These are phyloP conservation scores for Vigna reflexopilosa DNA, from an alignment of 306 rosid genomes.

Conservation along the genomic window DNA sequence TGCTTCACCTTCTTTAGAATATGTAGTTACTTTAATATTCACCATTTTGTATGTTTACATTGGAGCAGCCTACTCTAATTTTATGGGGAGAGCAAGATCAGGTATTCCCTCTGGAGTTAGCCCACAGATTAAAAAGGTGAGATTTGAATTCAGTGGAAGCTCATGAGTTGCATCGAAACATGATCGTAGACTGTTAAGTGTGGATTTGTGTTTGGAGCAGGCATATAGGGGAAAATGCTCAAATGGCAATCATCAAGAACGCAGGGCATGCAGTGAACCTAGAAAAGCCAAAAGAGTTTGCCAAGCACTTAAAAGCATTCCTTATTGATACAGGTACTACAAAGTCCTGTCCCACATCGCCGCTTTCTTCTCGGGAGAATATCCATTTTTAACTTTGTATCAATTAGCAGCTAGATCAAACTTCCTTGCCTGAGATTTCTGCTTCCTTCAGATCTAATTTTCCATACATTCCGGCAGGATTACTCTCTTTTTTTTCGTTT, in stretches of 20 bases:
- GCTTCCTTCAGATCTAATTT: constrained; percentile 20
- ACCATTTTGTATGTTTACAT: constrained; percentile 20
- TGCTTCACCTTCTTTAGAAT: constrained; percentile 20
- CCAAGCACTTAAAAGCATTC: constrained; percentile 57
- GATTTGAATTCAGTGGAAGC: constrained; percentile 27
- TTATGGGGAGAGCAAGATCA: constrained; percentile 79
- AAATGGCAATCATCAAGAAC: constrained; percentile 56
- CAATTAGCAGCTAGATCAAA: constrained; percentile 32
- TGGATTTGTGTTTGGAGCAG: constrained; percentile 45
- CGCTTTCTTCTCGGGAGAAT: constrained; percentile 41
- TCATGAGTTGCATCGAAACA: constrained; percentile 15
- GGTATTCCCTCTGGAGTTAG: constrained; percentile 71
- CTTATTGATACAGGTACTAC: constrained; percentile 44
- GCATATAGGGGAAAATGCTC: constrained; percentile 58
- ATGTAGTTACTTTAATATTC: not conserved
- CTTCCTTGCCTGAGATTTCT: constrained; percentile 25
- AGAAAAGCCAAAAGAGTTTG: constrained; percentile 66
- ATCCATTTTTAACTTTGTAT: constrained; percentile 7
- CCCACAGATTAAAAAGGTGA: constrained; percentile 63
- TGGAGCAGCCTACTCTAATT: constrained; percentile 58
- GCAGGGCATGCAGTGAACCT: constrained; percentile 77
- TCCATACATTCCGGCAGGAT: not conserved
- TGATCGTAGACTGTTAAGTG: not conserved
- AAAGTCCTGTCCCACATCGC: constrained; percentile 32
- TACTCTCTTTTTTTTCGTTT: not conserved